Evolutionary conservation across 2,329 filamentous ascomycete species (phyloP).

Genomic region (Ploettnerulaceae sp.): DNA sequence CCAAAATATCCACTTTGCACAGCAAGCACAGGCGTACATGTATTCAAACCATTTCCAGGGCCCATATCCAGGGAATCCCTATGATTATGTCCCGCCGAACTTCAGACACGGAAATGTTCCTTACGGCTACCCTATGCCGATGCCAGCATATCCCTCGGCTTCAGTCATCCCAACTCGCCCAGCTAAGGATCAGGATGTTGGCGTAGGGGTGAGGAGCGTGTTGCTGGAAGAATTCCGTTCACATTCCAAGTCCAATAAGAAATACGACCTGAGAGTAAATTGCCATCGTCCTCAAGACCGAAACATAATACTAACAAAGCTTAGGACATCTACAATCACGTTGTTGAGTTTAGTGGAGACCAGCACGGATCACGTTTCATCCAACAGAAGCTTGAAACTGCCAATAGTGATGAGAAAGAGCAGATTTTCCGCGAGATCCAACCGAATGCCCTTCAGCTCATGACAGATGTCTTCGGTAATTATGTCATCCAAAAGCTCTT

Average conservation of each 20-base stretch:
- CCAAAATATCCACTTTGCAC: slow-evolving; percentile 26
- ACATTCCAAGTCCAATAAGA: slow-evolving; percentile 64
- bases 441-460: slow-evolving; percentile 77
- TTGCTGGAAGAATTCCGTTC: slow-evolving; percentile 76
- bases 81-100: slow-evolving; percentile 36
- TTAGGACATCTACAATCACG: slow-evolving; percentile 75
- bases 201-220: slow-evolving; percentile 58
- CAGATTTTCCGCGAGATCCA: slow-evolving; percentile 83
- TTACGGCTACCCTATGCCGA: slow-evolving; percentile 34
- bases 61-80: slow-evolving; percentile 37
- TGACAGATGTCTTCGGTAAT: slow-evolving; percentile 96
- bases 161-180: slow-evolving; percentile 30
- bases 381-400: slow-evolving; percentile 83
- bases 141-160: slow-evolving; percentile 26
- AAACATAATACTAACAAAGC: neutral
- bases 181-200: slow-evolving; percentile 34
- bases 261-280: slow-evolving; percentile 70
- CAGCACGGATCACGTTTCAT: slow-evolving; percentile 95
- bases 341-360: slow-evolving; percentile 93
- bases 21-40: slow-evolving; percentile 33
- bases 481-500: slow-evolving; percentile 99
- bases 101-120: slow-evolving; percentile 36
- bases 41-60: slow-evolving; percentile 37
- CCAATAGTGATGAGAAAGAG: slow-evolving; percentile 94
- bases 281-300: neutral